Percentiles rank a stretch among this genome's conserved stretches.
Conservation (phyloP, 2,329 filamentous ascomycete species). For the Ascochyta pisi region DNA sequence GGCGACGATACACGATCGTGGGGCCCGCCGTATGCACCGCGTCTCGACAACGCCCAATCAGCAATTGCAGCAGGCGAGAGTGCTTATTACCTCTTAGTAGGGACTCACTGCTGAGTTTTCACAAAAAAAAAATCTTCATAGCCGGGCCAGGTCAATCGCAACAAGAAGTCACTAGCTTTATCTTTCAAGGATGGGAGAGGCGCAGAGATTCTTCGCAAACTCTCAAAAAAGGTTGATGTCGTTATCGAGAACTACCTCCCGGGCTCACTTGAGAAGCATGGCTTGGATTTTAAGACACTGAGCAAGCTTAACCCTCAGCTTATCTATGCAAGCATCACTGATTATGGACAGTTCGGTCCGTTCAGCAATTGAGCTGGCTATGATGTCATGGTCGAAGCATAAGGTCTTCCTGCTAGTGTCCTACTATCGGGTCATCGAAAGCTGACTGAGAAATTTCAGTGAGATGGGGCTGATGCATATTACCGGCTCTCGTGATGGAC, state of each 20-base stretch:
- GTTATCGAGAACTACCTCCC: slow-evolving; percentile 97
- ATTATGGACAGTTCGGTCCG: slow-evolving; percentile 93
- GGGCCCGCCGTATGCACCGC: slow-evolving; percentile 90
- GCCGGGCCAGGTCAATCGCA: slow-evolving; percentile 78
- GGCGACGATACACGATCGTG: slow-evolving; percentile 95
- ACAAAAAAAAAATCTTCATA: not conserved
- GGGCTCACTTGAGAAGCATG: slow-evolving; percentile 84
- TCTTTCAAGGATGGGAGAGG: slow-evolving; percentile 87
- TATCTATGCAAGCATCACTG: slow-evolving; percentile 94
- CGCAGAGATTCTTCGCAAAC: slow-evolving; percentile 82
- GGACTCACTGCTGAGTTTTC: not conserved
- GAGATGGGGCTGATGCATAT: slow-evolving; percentile 99
- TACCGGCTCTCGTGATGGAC: slow-evolving; percentile 83
- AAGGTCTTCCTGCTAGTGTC: not conserved
- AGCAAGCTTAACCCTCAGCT: slow-evolving; percentile 80
- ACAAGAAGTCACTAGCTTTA: slow-evolving; percentile 91
- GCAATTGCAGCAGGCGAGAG: slow-evolving; percentile 80
- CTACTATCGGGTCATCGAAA: not conserved
- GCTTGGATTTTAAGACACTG: slow-evolving; percentile 83
- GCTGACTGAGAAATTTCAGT: not conserved
- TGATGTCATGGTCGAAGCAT: slow-evolving; percentile 97
- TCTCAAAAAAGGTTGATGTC: slow-evolving; percentile 84
- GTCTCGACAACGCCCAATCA: slow-evolving; percentile 65
- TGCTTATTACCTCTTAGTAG: slow-evolving; percentile 89
- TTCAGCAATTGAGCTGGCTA: slow-evolving; percentile 88